A percentile compares a stretch with the other conserved stretches of the same genome.
These are phyloP conservation scores for Vitis rotundifolia DNA, from an alignment of 164 flowering plant genomes.

Conservation along the genomic window DNA sequence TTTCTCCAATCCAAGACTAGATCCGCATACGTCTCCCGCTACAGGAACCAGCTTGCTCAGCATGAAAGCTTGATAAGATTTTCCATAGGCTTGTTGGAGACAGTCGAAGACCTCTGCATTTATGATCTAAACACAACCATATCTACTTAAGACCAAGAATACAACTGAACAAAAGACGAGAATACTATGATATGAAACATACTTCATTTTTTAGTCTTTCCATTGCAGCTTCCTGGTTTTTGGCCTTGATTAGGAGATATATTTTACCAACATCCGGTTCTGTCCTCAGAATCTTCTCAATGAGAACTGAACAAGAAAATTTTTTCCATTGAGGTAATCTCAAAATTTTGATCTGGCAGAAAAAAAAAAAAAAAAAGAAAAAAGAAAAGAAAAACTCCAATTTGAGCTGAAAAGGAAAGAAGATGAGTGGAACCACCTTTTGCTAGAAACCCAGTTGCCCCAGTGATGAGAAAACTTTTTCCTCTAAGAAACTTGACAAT, in stretches of 20 bases:
- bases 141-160: neutral
- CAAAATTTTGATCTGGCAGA: neutral
- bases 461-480: slow-evolving; percentile 74
- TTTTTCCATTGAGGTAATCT: neutral
- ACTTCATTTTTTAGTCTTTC: slow-evolving; percentile 81
- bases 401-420: neutral
- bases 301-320: slow-evolving; percentile 58
- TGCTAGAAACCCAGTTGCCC: slow-evolving; percentile 91
- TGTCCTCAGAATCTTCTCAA: slow-evolving; percentile 87
- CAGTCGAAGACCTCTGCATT: slow-evolving; percentile 71
- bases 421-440: slow-evolving; percentile 51
- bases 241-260: slow-evolving; percentile 78
- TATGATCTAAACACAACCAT: slow-evolving; percentile 47
- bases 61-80: slow-evolving; percentile 74
- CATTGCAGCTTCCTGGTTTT: slow-evolving; percentile 64
- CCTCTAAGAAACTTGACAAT: slow-evolving; percentile 76
- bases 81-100: slow-evolving; percentile 66
- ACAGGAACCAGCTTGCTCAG: slow-evolving; percentile 82
- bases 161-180: neutral
- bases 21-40: slow-evolving; percentile 69
- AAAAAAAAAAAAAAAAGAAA: neutral
- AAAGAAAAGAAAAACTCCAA: neutral
- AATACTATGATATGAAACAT: slow-evolving; percentile 14
- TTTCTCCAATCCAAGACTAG: slow-evolving; percentile 64
- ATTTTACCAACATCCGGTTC: slow-evolving; percentile 86